These are phyloP conservation scores for Alternaria conjuncta DNA, from an alignment of 2,329 filamentous ascomycete species.

Conservation along the genomic window DNA sequence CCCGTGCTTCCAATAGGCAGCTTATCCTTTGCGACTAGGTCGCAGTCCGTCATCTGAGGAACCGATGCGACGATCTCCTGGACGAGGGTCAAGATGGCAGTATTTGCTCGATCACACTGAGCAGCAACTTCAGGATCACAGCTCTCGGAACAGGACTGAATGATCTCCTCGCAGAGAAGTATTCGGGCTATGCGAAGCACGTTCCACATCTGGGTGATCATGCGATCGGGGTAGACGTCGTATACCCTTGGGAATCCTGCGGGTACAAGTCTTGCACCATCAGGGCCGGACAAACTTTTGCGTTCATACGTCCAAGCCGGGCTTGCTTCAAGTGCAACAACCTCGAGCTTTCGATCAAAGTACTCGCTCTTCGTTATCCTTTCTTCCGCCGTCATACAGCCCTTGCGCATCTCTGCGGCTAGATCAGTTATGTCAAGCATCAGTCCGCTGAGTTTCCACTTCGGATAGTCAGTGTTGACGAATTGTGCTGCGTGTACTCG, in stretches of 20 bases:
- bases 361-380: slow-evolving; percentile 19
- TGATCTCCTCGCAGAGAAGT: slow-evolving; percentile 37
- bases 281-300: slow-evolving; percentile 1
- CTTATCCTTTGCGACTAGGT: slow-evolving; percentile 23
- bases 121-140: background rate
- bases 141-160: slow-evolving; percentile 8
- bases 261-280: slow-evolving; percentile 4
- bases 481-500: slow-evolving; percentile 28
- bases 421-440: slow-evolving; percentile 37
- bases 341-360: slow-evolving; percentile 32
- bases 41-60: slow-evolving; percentile 41
- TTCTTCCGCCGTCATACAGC: slow-evolving; percentile 18
- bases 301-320: slow-evolving; percentile 20
- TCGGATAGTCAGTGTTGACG: slow-evolving; percentile 33
- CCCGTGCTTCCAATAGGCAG: slow-evolving; percentile 6
- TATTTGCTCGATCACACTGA: slow-evolving; percentile 8
- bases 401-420: slow-evolving; percentile 18
- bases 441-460: slow-evolving; percentile 39
- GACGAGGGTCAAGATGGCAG: slow-evolving; percentile 29
- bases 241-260: slow-evolving; percentile 24
- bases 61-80: slow-evolving; percentile 42
- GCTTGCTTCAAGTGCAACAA: slow-evolving; percentile 28
- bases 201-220: slow-evolving; percentile 42
- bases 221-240: slow-evolving; percentile 38
- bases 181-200: slow-evolving; percentile 40